A percentile compares a stretch with the other conserved stretches of the same genome.
Evolutionary conservation across 2,329 filamentous ascomycete species (phyloP).

Genomic region (Epichloe scottii): DNA sequence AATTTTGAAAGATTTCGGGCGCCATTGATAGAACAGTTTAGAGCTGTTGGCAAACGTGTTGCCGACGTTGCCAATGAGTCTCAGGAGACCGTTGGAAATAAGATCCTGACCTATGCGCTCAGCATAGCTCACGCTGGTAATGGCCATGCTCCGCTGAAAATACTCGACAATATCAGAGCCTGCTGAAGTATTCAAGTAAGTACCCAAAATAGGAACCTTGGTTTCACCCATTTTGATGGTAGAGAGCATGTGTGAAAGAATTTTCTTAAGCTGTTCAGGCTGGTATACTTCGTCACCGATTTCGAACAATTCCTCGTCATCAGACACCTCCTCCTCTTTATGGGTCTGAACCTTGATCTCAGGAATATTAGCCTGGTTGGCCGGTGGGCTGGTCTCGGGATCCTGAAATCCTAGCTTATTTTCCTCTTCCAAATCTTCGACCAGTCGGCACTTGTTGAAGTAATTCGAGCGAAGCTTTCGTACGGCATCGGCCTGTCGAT

Average conservation of each 20-base stretch:
- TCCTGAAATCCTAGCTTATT: slow-evolving; percentile 97
- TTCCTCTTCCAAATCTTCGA: slow-evolving; percentile 95
- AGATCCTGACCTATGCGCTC: slow-evolving; percentile 94
- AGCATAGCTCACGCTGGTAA: slow-evolving; percentile 75
- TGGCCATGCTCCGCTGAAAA: slow-evolving; percentile 75
- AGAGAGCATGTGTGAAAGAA: slow-evolving; percentile 73
- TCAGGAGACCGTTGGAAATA: slow-evolving; percentile 71
- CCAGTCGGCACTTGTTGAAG: slow-evolving; percentile 95
- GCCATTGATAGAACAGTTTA: slow-evolving; percentile 96
- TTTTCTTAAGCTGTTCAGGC: slow-evolving; percentile 81
- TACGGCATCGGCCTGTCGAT: slow-evolving; percentile 78
- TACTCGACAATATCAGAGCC: slow-evolving; percentile 95
- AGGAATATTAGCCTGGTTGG: slow-evolving; percentile 44
- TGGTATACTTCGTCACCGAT: slow-evolving; percentile 82
- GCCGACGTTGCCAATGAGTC: slow-evolving; percentile 86
- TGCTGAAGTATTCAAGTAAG: slow-evolving; percentile 83
- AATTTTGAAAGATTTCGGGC: slow-evolving; percentile 77
- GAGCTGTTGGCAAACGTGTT: slow-evolving; percentile 96
- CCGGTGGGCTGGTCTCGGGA: slow-evolving; percentile 56
- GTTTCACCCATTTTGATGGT: slow-evolving; percentile 79
- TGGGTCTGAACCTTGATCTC: slow-evolving; percentile 79
- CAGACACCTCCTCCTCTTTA: slow-evolving; percentile 46
- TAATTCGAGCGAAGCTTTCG: slow-evolving; percentile 92
- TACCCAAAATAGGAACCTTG: slow-evolving; percentile 91
- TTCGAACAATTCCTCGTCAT: slow-evolving; percentile 70